Evolutionary conservation across 352 stramenopile species (phyloP), one percentile per base, ranked within the genome.

Genomic region (Globisporangium nagaii): DNA sequence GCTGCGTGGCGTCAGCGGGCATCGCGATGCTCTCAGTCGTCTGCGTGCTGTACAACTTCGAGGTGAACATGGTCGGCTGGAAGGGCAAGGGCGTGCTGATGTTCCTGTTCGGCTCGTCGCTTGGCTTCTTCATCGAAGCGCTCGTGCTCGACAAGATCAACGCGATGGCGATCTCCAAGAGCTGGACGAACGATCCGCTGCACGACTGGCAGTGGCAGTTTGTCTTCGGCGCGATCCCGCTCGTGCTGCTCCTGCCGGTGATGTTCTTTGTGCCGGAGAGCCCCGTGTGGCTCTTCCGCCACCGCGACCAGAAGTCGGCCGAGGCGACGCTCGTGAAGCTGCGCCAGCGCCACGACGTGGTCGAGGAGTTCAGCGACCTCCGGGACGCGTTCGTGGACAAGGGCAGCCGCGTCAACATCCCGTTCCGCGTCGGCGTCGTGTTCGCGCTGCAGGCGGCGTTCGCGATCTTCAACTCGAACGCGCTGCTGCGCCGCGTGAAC

Each of bases 51-150:
- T 95, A 93, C 76, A 93, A 93, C 61, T 93, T 90, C 19, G 85
- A 95, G 58, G 86, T 93, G 27, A 93, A 80, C 62, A 93, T 88
- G 77, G 67, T 75, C 22, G 85, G 82, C 7, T 93, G 82, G 81
- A 93, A 89, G 61, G 84, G 85, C 42, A 93, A 95, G 62, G 84
- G 83, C 20, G 83, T 93, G 31, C 56, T 93, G n/a, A 71, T 93
- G 40, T 95, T 95, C 59, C 55, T 93, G 4, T 82, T 88, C 11
- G 82, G 68, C 19, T 71, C 69, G 41, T 65, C 73, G 17, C 61
- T 95, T 15, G 81, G 73, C 7, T 93, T 85, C 63, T 83, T 93
- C 48, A 66, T 95, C 13, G 85, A 93, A 52, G 75, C 82, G 4
- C 58, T 91, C 17, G 58, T 95, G 34, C 34, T 91, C 24, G 78